phyloP scores from a whole-genome alignment of 805 yeast species.

The Suhomyces canberraensis region DNA sequence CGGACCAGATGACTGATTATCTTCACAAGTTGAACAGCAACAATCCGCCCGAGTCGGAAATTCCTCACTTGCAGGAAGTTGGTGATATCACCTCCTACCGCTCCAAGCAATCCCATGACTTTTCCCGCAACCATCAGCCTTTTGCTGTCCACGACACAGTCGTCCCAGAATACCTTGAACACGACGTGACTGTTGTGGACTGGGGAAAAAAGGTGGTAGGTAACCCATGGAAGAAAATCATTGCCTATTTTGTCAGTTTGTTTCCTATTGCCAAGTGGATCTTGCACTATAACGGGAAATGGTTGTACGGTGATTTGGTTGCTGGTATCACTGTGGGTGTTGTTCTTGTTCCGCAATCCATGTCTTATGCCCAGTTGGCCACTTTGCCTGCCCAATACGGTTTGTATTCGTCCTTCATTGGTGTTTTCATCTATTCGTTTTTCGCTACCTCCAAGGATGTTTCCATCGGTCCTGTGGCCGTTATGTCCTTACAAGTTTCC shows the following conservation, averaged over 20 bases:
- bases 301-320: conserved; percentile 80
- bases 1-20: conserved; percentile 10
- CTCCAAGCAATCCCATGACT: conserved; percentile 15
- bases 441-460: conserved; percentile 96
- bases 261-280: conserved; percentile 87
- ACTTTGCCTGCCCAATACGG: conserved; percentile 81
- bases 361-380: conserved; percentile 92
- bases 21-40: conserved; percentile 10
- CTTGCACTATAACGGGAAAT: conserved; percentile 70
- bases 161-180: conserved; percentile 38
- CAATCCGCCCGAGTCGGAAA: conserved; percentile 16
- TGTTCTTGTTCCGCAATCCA: conserved; percentile 90
- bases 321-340: conserved; percentile 94
- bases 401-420: conserved; percentile 86
- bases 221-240: conserved; percentile 39
- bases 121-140: conserved; percentile 4
- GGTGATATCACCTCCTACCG: conserved; percentile 9
- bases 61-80: conserved; percentile 19
- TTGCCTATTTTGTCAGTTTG: conserved; percentile 54
- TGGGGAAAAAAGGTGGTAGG: conserved; percentile 26
- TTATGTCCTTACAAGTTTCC: conserved; percentile 84
- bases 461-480: conserved; percentile 95
- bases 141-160: conserved; percentile 6
- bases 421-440: conserved; percentile 82
- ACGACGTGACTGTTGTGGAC: conserved; percentile 30